Conservation (phyloP, 73 alveolate species). For the Stentor roeselii region DNA sequence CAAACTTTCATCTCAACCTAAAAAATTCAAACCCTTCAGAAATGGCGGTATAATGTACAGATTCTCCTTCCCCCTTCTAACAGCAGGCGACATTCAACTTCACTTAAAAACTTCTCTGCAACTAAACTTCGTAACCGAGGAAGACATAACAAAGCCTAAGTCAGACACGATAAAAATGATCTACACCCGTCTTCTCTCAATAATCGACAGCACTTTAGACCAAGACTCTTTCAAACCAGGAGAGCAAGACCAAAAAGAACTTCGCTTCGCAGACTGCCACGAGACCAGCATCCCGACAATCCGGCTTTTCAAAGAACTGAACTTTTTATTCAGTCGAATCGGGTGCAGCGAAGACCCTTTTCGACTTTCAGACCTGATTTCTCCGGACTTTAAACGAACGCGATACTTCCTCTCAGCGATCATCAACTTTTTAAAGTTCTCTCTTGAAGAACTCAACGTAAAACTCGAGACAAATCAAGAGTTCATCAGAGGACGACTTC, state of each 20-base stretch:
- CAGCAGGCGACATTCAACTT: not conserved
- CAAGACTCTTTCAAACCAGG: not conserved
- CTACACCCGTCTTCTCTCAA: not conserved
- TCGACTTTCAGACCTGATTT: not conserved
- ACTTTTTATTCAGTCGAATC: not conserved
- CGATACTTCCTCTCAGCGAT: conserved; percentile 8
- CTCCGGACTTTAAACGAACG: conserved; percentile 23
- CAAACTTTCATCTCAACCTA: too few relatives aligned
- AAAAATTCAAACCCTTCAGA: not conserved
- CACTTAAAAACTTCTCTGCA: not conserved
- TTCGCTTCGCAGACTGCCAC: not conserved
- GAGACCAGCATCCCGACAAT: not conserved
- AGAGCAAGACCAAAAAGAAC: not conserved
- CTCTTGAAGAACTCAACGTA: not conserved
- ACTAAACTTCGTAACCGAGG: not conserved
- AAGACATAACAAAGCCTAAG: conserved; percentile 22
- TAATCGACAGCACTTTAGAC: not conserved
- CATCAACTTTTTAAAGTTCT: not conserved
- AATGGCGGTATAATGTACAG: conserved; percentile 20
- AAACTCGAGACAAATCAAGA: not conserved
- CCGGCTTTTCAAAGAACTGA: not conserved
- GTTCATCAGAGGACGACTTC: not conserved
- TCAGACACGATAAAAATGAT: not conserved
- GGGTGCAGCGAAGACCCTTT: conserved; percentile 26
- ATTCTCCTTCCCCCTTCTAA: not conserved